Conservation (phyloP, 768 basidiomycete genomes). For the Auricularia cornea region DNA sequence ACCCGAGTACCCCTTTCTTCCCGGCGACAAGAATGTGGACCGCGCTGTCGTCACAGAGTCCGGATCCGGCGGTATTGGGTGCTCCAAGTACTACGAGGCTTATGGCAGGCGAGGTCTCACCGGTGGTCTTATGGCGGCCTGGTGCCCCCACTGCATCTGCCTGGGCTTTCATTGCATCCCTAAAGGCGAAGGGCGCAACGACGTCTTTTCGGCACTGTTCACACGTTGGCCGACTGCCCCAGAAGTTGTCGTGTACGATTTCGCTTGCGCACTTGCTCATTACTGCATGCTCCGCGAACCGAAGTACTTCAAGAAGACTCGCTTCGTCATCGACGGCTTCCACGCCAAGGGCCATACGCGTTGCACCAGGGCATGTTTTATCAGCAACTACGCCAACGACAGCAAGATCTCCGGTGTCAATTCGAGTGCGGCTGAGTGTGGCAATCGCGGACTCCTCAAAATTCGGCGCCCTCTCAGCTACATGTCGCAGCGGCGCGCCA, state of each 20-base stretch:
- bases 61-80: neutral
- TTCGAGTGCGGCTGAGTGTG: conserved; percentile 25
- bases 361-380: conserved; percentile 24
- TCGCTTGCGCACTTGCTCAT: conserved; percentile 23
- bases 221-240: conserved; percentile 25
- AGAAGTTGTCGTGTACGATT: conserved; percentile 23
- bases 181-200: conserved; percentile 16
- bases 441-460: conserved; percentile 9
- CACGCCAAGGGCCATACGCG: conserved; percentile 27
- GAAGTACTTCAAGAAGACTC: conserved; percentile 24
- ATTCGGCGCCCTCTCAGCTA: conserved; percentile 25
- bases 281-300: conserved; percentile 25
- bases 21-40: neutral
- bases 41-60: neutral
- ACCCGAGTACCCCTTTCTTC: neutral
- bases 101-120: neutral
- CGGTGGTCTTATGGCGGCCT: neutral
- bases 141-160: neutral
- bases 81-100: neutral
- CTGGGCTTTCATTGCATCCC: conserved; percentile 18
- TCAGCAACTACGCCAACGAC: conserved; percentile 21
- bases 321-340: conserved; percentile 27
- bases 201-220: conserved; percentile 31
- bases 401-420: conserved; percentile 20
- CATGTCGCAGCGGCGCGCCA: conserved; percentile 22